A percentile compares a stretch with the other conserved stretches of the same genome.
These are phyloP conservation scores for Aspergillus oerlinghausenensis DNA, from an alignment of 2,329 filamentous ascomycete species.

Conservation along the genomic window DNA sequence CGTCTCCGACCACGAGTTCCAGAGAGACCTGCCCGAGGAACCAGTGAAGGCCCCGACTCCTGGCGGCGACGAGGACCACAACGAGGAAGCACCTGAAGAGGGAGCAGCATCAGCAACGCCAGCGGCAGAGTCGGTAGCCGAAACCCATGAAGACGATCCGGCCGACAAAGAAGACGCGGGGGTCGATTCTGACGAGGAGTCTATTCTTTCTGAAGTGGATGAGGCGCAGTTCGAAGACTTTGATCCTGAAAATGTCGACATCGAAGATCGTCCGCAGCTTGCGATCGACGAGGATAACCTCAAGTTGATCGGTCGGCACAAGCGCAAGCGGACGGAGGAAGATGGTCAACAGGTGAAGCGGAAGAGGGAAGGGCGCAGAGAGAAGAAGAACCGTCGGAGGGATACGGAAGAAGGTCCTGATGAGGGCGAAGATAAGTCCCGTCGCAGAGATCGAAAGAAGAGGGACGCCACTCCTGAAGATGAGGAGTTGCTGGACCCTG, in stretches of 20 bases:
- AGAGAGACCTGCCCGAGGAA: slow-evolving; percentile 18
- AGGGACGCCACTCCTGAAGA: slow-evolving; percentile 56
- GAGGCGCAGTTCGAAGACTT: slow-evolving; percentile 64
- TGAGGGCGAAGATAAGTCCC: slow-evolving; percentile 45
- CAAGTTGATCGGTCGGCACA: slow-evolving; percentile 58
- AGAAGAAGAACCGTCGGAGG: slow-evolving; percentile 65
- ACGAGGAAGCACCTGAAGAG: slow-evolving; percentile 5
- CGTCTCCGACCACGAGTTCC: not conserved
- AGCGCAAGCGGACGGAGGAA: slow-evolving; percentile 59
- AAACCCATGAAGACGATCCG: slow-evolving; percentile 18
- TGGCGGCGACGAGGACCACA: slow-evolving; percentile 18
- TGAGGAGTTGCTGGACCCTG: slow-evolving; percentile 75
- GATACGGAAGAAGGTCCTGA: slow-evolving; percentile 57
- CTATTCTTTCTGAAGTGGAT: slow-evolving; percentile 59
- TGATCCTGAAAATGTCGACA: slow-evolving; percentile 56
- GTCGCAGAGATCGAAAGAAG: slow-evolving; percentile 49
- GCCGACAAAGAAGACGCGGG: slow-evolving; percentile 26
- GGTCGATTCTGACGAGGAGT: slow-evolving; percentile 55
- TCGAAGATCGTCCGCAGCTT: slow-evolving; percentile 56
- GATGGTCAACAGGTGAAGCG: slow-evolving; percentile 67
- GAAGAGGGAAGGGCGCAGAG: slow-evolving; percentile 51
- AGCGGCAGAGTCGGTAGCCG: slow-evolving; percentile 20
- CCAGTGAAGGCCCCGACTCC: slow-evolving; percentile 24
- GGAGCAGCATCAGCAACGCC: slow-evolving; percentile 5
- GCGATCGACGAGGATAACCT: slow-evolving; percentile 60